phyloP scores from a whole-genome alignment of 1,284 basidiomycete species.

The Megacollybia platyphylla region DNA sequence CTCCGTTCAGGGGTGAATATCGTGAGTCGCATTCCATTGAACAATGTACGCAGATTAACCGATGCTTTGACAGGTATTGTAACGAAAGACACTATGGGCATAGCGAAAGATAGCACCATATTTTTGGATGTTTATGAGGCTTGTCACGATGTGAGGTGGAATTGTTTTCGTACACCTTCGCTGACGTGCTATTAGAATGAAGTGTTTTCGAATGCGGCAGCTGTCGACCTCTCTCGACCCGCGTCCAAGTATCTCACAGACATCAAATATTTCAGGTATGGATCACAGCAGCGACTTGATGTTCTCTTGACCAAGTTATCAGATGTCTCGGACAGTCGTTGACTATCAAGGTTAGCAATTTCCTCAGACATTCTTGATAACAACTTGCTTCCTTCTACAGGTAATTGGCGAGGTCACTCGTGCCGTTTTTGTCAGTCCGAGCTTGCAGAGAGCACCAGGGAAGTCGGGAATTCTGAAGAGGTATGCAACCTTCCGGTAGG shows the following conservation, averaged over 20 bases:
- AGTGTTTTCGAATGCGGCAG: too few species aligned
- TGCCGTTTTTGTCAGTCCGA: slow-evolving; percentile 33
- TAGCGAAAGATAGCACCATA: slow-evolving; percentile 35
- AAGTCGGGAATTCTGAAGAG: slow-evolving; percentile 38
- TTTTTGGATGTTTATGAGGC: slow-evolving; percentile 51
- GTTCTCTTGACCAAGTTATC: not conserved
- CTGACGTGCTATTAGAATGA: too few species aligned
- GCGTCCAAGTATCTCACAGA: not conserved
- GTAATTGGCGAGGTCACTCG: slow-evolving; percentile 33
- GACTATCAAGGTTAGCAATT: slow-evolving; percentile 5
- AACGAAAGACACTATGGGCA: slow-evolving; percentile 20
- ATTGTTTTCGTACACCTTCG: too few species aligned
- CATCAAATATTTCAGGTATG: not conserved
- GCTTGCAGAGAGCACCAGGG: slow-evolving; percentile 39
- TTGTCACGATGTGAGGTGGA: slow-evolving; percentile 30
- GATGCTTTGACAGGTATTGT: slow-evolving; percentile 25
- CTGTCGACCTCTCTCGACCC: not conserved
- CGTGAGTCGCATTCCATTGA: slow-evolving; percentile 22
- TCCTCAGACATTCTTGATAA: not conserved
- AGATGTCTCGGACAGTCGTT: not conserved
- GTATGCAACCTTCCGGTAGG: slow-evolving; percentile 3
- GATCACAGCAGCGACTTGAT: not conserved
- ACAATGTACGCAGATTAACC: not conserved
- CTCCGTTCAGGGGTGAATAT: slow-evolving; percentile 34
- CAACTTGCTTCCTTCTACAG: slow-evolving; percentile 9